A percentile compares a stretch with the other conserved stretches of the same genome.
These are phyloP conservation scores for Detonula confervacea DNA, from an alignment of 352 stramenopile species.

Conservation along the genomic window DNA sequence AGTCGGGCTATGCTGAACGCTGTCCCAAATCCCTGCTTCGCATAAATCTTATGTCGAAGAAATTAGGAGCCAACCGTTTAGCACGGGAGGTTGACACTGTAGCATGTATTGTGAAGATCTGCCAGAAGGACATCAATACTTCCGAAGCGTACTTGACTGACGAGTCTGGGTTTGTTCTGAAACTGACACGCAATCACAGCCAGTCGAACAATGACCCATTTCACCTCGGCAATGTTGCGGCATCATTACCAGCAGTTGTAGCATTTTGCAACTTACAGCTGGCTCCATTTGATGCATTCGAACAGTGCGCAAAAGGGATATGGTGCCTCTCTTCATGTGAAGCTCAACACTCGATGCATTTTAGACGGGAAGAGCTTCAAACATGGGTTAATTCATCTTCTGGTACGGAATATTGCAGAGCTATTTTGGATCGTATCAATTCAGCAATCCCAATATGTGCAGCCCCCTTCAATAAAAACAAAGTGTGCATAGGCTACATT, in stretches of 20 bases:
- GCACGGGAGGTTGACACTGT: slow-evolving; percentile 59
- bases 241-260: slow-evolving; percentile 35
- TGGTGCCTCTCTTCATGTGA: slow-evolving; percentile 62
- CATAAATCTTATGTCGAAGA: slow-evolving; percentile 60
- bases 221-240: slow-evolving; percentile 35
- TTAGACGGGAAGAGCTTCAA: slow-evolving; percentile 49
- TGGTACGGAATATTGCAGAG: slow-evolving; percentile 28
- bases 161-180: slow-evolving; percentile 51
- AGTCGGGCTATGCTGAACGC: slow-evolving; percentile 47
- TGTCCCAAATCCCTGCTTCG: slow-evolving; percentile 49
- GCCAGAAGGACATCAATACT: slow-evolving; percentile 19
- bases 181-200: slow-evolving; percentile 38
- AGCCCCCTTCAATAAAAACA: slow-evolving; percentile 29
- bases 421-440: slow-evolving; percentile 46
- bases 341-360: slow-evolving; percentile 25
- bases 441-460: slow-evolving; percentile 40
- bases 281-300: slow-evolving; percentile 60
- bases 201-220: slow-evolving; percentile 44
- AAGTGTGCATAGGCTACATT: slow-evolving; percentile 59
- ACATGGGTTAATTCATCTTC: slow-evolving; percentile 40
- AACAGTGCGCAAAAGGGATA: slow-evolving; percentile 64
- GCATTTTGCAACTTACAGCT: slow-evolving; percentile 67
- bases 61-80: slow-evolving; percentile 17
- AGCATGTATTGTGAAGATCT: slow-evolving; percentile 58
- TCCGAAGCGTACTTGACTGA: slow-evolving; percentile 43